phyloP scores from a whole-genome alignment of 2,329 filamentous ascomycete genomes.

The Fusarium piperis region DNA sequence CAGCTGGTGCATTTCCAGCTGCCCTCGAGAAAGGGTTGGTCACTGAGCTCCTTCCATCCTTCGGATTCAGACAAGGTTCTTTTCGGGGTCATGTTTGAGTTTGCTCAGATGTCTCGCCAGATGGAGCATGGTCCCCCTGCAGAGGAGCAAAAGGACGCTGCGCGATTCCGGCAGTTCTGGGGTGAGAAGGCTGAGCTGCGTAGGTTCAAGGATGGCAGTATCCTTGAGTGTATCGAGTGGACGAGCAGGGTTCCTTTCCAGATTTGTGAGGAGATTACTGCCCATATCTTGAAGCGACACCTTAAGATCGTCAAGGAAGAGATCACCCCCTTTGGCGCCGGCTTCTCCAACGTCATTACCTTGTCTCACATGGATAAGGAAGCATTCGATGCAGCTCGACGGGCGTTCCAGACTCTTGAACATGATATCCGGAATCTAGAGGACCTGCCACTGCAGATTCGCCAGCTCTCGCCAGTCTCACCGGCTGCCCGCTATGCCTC shows the following conservation, averaged over 20 bases:
- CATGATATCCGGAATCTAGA: slow-evolving; percentile 80
- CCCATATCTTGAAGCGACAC: slow-evolving; percentile 76
- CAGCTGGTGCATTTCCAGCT: slow-evolving; percentile 71
- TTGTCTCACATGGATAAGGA: slow-evolving; percentile 59
- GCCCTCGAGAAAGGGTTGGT: slow-evolving; percentile 46
- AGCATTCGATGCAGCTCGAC: slow-evolving; percentile 74
- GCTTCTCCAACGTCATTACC: slow-evolving; percentile 59
- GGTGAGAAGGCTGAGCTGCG: slow-evolving; percentile 91
- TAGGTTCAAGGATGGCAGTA: slow-evolving; percentile 94
- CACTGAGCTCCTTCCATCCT: slow-evolving; percentile 35
- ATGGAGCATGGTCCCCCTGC: slow-evolving; percentile 90
- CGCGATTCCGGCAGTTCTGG: slow-evolving; percentile 90
- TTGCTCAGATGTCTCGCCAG: slow-evolving; percentile 75
- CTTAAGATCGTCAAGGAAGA: slow-evolving; percentile 68
- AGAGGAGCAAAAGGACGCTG: slow-evolving; percentile 85
- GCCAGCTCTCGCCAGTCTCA: slow-evolving; percentile 79
- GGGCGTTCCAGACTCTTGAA: slow-evolving; percentile 78
- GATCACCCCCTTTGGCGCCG: slow-evolving; percentile 61
- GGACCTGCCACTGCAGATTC: slow-evolving; percentile 86
- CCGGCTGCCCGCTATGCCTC: slow-evolving; percentile 80
- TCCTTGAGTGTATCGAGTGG: slow-evolving; percentile 93
- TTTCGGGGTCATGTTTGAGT: slow-evolving; percentile 77
- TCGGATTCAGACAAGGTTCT: slow-evolving; percentile 54
- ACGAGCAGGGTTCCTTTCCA: slow-evolving; percentile 68
- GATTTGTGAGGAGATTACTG: slow-evolving; percentile 82